Evolutionary conservation across 2,329 filamentous ascomycete genomes (phyloP).

Genomic region (Alternaria hordeiaustralica): DNA sequence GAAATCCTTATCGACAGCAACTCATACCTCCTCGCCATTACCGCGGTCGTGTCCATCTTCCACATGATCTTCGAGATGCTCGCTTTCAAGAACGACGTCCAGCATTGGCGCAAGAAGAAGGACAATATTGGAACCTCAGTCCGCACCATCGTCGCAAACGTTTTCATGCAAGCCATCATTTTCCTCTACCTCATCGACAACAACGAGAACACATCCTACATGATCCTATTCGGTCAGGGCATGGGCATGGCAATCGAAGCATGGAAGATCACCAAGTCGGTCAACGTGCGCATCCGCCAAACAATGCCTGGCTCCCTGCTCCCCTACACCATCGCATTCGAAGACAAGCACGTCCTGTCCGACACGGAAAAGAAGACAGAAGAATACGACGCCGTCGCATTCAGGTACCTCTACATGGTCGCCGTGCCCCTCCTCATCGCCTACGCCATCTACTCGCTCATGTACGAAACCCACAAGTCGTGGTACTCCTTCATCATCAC

Average conservation of each 20-base stretch:
- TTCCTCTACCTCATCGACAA: slow-evolving; percentile 98
- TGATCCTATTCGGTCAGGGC: slow-evolving; percentile 94
- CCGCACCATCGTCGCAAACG: slow-evolving; percentile 93
- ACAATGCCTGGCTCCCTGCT: slow-evolving; percentile 71
- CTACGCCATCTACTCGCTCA: slow-evolving; percentile 87
- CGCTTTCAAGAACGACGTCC: slow-evolving; percentile 95
- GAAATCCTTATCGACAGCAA: slow-evolving; percentile 94
- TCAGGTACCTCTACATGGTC: slow-evolving; percentile 93
- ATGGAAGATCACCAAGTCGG: slow-evolving; percentile 97
- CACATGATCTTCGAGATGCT: slow-evolving; percentile 96
- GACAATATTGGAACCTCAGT: slow-evolving; percentile 97
- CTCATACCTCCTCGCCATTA: slow-evolving; percentile 85
- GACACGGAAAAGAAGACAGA: slow-evolving; percentile 98
- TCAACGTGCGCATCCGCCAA: slow-evolving; percentile 81
- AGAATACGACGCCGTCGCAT: slow-evolving; percentile 97
- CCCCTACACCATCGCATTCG: slow-evolving; percentile 82
- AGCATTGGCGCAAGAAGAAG: slow-evolving; percentile 99
- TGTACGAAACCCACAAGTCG: slow-evolving; percentile 95
- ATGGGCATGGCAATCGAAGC: slow-evolving; percentile 79
- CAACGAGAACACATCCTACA: slow-evolving; percentile 97
- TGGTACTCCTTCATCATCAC: slow-evolving; percentile 98
- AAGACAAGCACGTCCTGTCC: slow-evolving; percentile 95
- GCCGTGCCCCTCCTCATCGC: slow-evolving; percentile 88
- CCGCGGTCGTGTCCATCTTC: slow-evolving; percentile 80
- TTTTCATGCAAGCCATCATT: slow-evolving; percentile 96